A percentile compares a stretch with the other conserved stretches of the same genome.
Evolutionary conservation across 768 basidiomycete species (phyloP).

Genomic region (Pulveroboletus sp.): DNA sequence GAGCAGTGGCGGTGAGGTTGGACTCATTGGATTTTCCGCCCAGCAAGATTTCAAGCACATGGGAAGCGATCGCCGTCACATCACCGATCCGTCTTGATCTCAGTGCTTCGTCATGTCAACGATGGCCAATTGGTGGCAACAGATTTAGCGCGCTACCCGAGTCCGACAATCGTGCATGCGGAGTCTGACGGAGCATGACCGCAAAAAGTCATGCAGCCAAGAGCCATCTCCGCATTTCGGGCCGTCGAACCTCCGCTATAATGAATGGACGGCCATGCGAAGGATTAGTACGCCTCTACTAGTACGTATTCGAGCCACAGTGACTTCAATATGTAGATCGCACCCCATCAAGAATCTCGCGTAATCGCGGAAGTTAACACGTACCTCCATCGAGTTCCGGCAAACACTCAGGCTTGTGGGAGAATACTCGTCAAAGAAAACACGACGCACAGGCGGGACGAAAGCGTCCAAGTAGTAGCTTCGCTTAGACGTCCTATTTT

Average conservation of each 20-base stretch:
- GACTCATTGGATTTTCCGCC: conserved; percentile 9
- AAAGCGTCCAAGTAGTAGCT: no score
- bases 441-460: not conserved
- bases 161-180: no score
- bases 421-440: conserved; percentile 1
- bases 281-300: conserved; percentile 9
- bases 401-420: not conserved
- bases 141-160: conserved; percentile 11
- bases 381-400: conserved; percentile 4
- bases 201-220: conserved; percentile 17
- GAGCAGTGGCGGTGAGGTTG: conserved; percentile 22
- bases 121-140: not conserved
- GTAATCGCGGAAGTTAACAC: conserved; percentile 30
- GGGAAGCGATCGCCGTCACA: conserved; percentile 5
- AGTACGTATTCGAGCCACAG: conserved; percentile 19
- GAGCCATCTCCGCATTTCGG: conserved; percentile 30
- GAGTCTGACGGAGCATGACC: no score
- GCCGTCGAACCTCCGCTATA: conserved; percentile 31
- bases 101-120: conserved; percentile 22
- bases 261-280: conserved; percentile 28
- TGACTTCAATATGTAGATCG: conserved; percentile 24
- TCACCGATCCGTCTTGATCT: not conserved
- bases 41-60: conserved; percentile 2
- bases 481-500: conserved; percentile 1
- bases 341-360: conserved; percentile 15